Conservation (phyloP, 179 eudicot genomes). For the Kewa caespitosa region DNA sequence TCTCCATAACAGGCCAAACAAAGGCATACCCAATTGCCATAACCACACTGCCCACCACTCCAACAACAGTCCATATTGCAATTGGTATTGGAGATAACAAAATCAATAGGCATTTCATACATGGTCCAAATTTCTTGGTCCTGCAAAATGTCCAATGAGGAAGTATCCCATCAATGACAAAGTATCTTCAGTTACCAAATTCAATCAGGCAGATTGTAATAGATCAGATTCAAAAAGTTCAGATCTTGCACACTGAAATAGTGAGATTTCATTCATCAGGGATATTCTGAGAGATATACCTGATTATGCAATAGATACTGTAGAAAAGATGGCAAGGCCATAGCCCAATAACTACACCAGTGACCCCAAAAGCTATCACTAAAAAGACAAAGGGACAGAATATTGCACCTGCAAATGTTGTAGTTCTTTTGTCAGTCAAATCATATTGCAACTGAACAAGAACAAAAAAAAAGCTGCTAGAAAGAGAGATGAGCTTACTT, state of each 20-base stretch:
- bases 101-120: constrained; percentile 26
- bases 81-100: constrained; percentile 34
- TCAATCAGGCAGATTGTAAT: background rate
- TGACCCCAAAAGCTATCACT: constrained; percentile 35
- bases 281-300: constrained; percentile 1
- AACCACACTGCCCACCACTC: constrained; percentile 32
- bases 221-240: constrained; percentile 13
- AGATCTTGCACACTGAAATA: constrained; percentile 15
- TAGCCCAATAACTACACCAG: constrained; percentile 32
- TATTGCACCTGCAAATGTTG: constrained; percentile 31
- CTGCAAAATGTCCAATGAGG: constrained; percentile 17
- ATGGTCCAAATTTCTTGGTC: constrained; percentile 36
- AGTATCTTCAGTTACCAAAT: no score
- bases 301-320: constrained; percentile 34
- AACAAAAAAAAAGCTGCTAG: background rate
- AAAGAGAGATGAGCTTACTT: constrained; percentile 19
- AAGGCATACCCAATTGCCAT: constrained; percentile 36
- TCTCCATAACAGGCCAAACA: constrained; percentile 38
- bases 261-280: background rate
- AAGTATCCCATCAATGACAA: background rate
- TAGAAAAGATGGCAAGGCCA: constrained; percentile 41
- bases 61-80: constrained; percentile 38
- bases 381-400: constrained; percentile 35
- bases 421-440: background rate
- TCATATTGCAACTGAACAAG: background rate